phyloP scores from a whole-genome alignment of 306 rosid genomes.

The Purshia tridentata region DNA sequence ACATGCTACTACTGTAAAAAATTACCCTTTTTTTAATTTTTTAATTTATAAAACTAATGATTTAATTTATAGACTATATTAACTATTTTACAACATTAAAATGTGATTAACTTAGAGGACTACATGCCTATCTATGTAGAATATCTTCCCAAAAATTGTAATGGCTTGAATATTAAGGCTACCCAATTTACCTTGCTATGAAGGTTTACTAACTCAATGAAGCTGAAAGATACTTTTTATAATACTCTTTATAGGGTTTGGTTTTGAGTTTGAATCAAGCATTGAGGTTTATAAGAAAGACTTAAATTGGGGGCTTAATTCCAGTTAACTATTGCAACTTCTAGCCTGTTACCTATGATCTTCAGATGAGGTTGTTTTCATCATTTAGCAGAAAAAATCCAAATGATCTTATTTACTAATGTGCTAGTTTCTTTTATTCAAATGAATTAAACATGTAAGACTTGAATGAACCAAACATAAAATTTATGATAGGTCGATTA shows the following conservation, averaged over 20 bases:
- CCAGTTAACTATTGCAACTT: neutral
- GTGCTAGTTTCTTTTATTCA: neutral
- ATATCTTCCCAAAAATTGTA: neutral
- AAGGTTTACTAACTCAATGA: neutral
- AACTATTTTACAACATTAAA: neutral
- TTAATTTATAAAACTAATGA: neutral
- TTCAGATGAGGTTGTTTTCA: neutral
- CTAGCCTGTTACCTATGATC: neutral
- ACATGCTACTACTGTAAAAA: neutral
- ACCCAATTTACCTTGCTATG: neutral
- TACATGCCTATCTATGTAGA: conserved; percentile 7
- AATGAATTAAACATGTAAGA: neutral
- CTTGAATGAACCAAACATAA: neutral
- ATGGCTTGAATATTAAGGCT: neutral
- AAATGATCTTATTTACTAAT: neutral
- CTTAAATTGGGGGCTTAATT: neutral
- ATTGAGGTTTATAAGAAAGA: neutral
- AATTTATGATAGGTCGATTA: neutral
- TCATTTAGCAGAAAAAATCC: neutral
- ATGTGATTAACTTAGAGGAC: neutral
- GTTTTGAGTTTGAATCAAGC: neutral
- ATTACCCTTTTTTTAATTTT: neutral
- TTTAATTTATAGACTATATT: neutral
- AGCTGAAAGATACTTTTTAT: neutral
- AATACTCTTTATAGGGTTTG: neutral